Conservation (phyloP, 306 rosid species). For the Morella rubra region DNA sequence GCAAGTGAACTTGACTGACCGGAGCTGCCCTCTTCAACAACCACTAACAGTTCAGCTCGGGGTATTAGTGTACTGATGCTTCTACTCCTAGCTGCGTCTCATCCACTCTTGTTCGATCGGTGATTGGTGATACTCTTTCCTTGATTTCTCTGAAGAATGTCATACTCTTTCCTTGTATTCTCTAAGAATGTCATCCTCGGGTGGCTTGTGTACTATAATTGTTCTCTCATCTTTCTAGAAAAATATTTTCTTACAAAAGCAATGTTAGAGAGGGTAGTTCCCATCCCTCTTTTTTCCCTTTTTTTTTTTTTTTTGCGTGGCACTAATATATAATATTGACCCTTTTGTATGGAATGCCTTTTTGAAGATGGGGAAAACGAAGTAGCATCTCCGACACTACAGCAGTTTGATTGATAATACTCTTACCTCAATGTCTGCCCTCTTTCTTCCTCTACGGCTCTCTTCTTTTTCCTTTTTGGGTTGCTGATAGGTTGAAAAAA, state of each 20-base stretch:
- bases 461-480: too few relatives aligned
- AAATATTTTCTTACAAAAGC: conserved; percentile 37
- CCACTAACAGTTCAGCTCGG: conserved; percentile 39
- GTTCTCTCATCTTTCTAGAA: conserved; percentile 37
- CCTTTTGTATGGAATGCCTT: conserved; percentile 47
- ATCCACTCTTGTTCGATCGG: conserved; percentile 33
- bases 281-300: conserved; percentile 15
- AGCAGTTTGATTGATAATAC: not conserved
- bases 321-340: conserved; percentile 17
- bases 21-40: conserved; percentile 39
- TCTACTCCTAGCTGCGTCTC: too few relatives aligned
- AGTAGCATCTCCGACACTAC: conserved; percentile 25
- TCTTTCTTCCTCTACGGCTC: too few relatives aligned
- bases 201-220: conserved; percentile 57
- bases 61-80: conserved; percentile 27
- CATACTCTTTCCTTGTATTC: conserved; percentile 32
- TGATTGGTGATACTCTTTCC: conserved; percentile 68
- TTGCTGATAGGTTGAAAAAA: too few relatives aligned
- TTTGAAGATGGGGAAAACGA: conserved; percentile 42
- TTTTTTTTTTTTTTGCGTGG: not conserved
- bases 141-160: conserved; percentile 58
- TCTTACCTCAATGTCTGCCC: too few relatives aligned
- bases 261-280: conserved; percentile 39
- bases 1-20: conserved; percentile 28
- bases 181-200: conserved; percentile 39